Evolutionary conservation across 2,329 filamentous ascomycete genomes (phyloP), one percentile per base, ranked within the genome.

Genomic region (Fonsecaea pedrosoi): DNA sequence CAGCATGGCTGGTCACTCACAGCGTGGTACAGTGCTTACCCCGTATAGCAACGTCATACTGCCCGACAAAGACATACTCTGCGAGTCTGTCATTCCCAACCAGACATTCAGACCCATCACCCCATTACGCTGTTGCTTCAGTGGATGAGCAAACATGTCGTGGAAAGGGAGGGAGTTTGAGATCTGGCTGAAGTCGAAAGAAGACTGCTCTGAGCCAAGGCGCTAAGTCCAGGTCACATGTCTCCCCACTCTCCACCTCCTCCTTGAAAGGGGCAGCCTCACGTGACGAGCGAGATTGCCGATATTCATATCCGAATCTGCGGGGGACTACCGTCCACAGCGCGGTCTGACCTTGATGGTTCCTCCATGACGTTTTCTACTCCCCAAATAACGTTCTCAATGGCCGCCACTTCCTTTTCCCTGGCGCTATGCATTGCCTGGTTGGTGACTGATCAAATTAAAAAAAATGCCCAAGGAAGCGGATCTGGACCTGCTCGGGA

Each of bases 201-300:
- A 53, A 54, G 59, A 18, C 18, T 15, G 32, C 35, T 21, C 37
- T 6, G 7, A 15, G 59, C 59, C 59, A 61, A 61, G 59, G 45
- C 30, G 35, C 59, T 61, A 54, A 54, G 25, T 12, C 4, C 9
- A 12, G 9, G 9, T 25, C 48, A 45, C 18, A 34, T 61, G 37
- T n/a, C 13, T 13, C 12, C 8, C n/a, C 9, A 30, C 45, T 15
- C 34, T 45, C 38, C n/a, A n/a, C n/a, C 15, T 34, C 45, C 35
- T 2, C 15, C 30, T 32, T 42, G 25, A 7, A 13, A 4, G 5
- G 3, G 34, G 9, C 45, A 9, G 18, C 3, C 2, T n/a, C 59
- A 61, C 59, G 59, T 61, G 59, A 61, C 6, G 4, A 21, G 1
- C 9, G 6, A 34, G 30, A 54, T 61, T 61, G 42, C 59, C 59